Evolutionary conservation across 768 basidiomycete genomes (phyloP), one percentile per base, ranked within the genome.

Genomic region (Phylloporus rhodoxanthus): DNA sequence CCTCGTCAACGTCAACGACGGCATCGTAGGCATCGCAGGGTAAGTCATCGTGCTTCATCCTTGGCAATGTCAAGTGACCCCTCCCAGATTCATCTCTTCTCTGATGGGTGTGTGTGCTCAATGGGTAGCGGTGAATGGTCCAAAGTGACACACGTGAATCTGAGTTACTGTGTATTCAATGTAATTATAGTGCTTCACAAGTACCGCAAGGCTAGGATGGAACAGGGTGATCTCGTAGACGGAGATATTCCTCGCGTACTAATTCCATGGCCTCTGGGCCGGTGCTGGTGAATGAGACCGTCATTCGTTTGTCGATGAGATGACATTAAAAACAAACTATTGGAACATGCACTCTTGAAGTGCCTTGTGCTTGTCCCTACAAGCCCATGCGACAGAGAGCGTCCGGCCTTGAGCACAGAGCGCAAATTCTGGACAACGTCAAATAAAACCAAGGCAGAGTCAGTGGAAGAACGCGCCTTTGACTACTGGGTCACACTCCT

Each of bases 331-430:
- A 15, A 73, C 87, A 62, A 61, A 92, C 91, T 80, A 90, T 63
- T 82, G 79, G 13, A 83, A 60, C 78, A 94, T 84, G 64, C 91
- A 94, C 1, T 78, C 75, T 62, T 93, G 86, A 37, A 93, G 74
- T 11, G 68, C 72, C 58, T 78, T 81, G 47, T 87, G 79, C 62
- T 84, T 76, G 28, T 73, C 74, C 62, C 76, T 80, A 63, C 91
- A 94, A 20, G 82, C 79, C 91, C 91, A 94, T 13, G 84, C 84
- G 21, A 92, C 84, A 5, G 91, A 89, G 45, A 94, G 68, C 3
- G 85, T 87, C 8, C 91, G 80, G 8, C 89, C 89, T 47, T 77
- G 72, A 2, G 87, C 84, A 63, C 91, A 94, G n/a, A 81, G 75
- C 14, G 91, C 91, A 62, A 92, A 94, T 45, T 80, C 91, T 94